phyloP scores from a whole-genome alignment of 129 eudicot species.

The Centaurea solstitialis region DNA sequence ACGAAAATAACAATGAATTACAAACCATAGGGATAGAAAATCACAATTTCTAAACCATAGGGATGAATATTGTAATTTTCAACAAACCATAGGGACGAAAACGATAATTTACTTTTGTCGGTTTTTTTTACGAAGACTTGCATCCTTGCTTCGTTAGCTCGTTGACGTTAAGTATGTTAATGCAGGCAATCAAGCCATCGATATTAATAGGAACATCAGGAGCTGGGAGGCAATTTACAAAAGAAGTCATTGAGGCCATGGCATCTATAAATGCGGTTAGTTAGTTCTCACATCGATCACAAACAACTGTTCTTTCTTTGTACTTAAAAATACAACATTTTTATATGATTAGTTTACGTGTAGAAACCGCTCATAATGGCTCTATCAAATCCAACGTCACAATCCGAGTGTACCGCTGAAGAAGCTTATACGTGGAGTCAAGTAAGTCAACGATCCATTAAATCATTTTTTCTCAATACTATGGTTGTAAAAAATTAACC shows the following conservation, averaged over 20 bases:
- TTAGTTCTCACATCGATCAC: constrained; percentile 17
- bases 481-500: not conserved
- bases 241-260: constrained; percentile 94
- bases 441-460: constrained; percentile 41
- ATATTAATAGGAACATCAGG: constrained; percentile 96
- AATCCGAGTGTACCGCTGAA: constrained; percentile 98
- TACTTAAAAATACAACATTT: not conserved
- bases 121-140: not conserved
- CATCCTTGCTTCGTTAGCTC: not conserved
- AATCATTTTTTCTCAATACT: not conserved
- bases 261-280: constrained; percentile 76
- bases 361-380: constrained; percentile 97
- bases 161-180: constrained; percentile 12
- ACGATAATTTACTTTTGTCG: no score
- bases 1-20: no score
- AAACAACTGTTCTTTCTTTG: not conserved
- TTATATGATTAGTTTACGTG: constrained; percentile 19
- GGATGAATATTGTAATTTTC: no score
- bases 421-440: constrained; percentile 97
- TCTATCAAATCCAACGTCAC: constrained; percentile 98
- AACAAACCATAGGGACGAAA: no score
- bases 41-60: no score
- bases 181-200: constrained; percentile 84
- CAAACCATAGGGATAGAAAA: no score
- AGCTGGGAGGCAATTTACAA: constrained; percentile 81